Base-by-base conservation (phyloP, 129 eudicot genomes). In the Helianthus tuberosus region DNA sequence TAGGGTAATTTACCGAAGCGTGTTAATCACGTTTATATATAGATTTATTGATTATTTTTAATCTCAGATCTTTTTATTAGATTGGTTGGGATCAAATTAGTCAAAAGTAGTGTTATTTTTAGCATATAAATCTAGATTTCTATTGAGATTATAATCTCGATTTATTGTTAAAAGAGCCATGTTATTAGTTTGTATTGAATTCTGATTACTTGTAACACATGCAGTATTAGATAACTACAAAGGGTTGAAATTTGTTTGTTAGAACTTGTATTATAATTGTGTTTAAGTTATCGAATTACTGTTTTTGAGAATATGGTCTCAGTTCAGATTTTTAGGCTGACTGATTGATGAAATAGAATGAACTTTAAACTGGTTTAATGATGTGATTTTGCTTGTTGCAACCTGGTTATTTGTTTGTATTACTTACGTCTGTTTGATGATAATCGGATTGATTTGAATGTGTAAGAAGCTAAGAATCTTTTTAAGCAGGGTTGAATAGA, bases 131-230 rank as follows among this genome's bases (percentile, higher is more conserved):
- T 53, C 73, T 25, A 32, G 47, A 58, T 16, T 39, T 66, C 4
- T 54, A 59, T 55, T 66, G 50, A 23, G 74, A 76, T 57, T 58
- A 6, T 27, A 23, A 29, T 38, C 77, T n/a, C 10, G 35, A 16
- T 49, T 4, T 16, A 16, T 72, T 49, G 39, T 43, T 71, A 20
- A 20, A 20, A 20, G 23, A 20, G 23, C 23, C 23, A 20, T 20
- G 23, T 20, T 20, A 55, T 72, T 23, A 41, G 27, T 17, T 55
- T 41, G 57, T 13, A 49, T 9, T 38, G 43, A 29, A 25, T 64
- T 12, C 10, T 32, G 20, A 13, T 62, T 46, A 38, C 67, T 35
- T 38, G 14, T 32, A 29, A 38, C 8, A 35, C 58, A 50, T 67
- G 72, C 58, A 51, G 62, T 52, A 32, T 69, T 35, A 35, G 50